Evolutionary conservation across 2,329 filamentous ascomycete species (phyloP).

Genomic region (Aulographum hederae): DNA sequence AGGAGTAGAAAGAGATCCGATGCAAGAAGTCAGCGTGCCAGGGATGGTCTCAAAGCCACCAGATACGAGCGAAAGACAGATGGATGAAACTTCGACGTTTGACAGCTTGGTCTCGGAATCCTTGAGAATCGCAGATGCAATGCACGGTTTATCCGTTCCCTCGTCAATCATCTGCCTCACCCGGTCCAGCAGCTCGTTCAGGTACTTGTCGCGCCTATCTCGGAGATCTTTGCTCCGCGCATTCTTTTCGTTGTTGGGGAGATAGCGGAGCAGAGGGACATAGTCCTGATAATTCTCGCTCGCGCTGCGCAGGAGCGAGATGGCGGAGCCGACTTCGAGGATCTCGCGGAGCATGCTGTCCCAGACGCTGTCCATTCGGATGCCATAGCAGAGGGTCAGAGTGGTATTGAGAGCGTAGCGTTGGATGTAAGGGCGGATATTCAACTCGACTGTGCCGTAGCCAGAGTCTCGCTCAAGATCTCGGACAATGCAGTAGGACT

Average conservation of each 20-base stretch:
- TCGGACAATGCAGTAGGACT: slow-evolving; percentile 31
- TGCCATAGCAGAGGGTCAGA: slow-evolving; percentile 34
- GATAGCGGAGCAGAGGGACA: slow-evolving; percentile 29
- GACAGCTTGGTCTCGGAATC: slow-evolving; percentile 34
- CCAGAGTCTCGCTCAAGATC: slow-evolving; percentile 27
- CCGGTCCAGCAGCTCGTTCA: slow-evolving; percentile 30
- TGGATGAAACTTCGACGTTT: slow-evolving; percentile 33
- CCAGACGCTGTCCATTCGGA: slow-evolving; percentile 35
- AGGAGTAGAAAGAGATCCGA: slow-evolving; percentile 29
- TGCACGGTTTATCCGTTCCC: slow-evolving; percentile 35
- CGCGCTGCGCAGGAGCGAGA: slow-evolving; percentile 29
- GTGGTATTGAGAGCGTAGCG: slow-evolving; percentile 36
- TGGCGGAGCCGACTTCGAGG: slow-evolving; percentile 32
- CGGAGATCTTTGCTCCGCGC: slow-evolving; percentile 27
- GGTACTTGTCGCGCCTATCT: slow-evolving; percentile 28
- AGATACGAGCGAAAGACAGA: slow-evolving; percentile 33
- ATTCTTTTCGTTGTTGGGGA: slow-evolving; percentile 34
- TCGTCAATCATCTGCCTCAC: slow-evolving; percentile 32
- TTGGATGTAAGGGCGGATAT: slow-evolving; percentile 32
- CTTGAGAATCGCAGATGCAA: slow-evolving; percentile 34
- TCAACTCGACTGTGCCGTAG: slow-evolving; percentile 23
- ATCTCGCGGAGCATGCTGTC: slow-evolving; percentile 33
- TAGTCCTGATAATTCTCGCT: slow-evolving; percentile 37
- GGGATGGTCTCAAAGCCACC: slow-evolving; percentile 38
- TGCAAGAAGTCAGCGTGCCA: slow-evolving; percentile 31